Conservation (phyloP, 805 yeast species). For the Yamadazyma nakazawae region DNA sequence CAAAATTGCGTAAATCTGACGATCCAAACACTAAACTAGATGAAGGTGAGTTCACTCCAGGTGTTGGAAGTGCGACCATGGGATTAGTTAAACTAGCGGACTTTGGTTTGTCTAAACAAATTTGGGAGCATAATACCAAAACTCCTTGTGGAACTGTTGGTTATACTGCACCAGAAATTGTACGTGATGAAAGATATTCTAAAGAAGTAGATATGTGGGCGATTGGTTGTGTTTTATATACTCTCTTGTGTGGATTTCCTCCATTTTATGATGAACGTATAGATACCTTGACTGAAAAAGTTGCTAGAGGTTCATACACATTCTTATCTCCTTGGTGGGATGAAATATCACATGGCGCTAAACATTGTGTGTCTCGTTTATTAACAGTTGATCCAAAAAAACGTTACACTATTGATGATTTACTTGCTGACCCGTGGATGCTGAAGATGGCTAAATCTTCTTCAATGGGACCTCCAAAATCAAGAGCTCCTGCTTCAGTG, state of each 20-base stretch:
- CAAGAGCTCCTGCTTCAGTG: not conserved
- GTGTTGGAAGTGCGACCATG: slow-evolving; percentile 89
- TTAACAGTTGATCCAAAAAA: slow-evolving; percentile 68
- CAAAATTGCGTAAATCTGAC: slow-evolving; percentile 57
- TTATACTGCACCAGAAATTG: slow-evolving; percentile 97
- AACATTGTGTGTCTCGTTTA: slow-evolving; percentile 61
- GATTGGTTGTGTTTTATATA: slow-evolving; percentile 91
- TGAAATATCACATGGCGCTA: slow-evolving; percentile 67
- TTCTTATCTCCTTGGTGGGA: slow-evolving; percentile 89
- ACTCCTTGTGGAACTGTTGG: slow-evolving; percentile 99
- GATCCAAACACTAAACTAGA: slow-evolving; percentile 69
- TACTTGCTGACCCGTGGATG: slow-evolving; percentile 77
- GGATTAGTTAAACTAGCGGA: slow-evolving; percentile 91
- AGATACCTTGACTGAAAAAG: slow-evolving; percentile 70
- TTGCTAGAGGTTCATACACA: slow-evolving; percentile 74
- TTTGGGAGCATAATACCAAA: slow-evolving; percentile 83
- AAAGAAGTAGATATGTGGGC: slow-evolving; percentile 99
- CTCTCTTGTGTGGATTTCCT: slow-evolving; percentile 94
- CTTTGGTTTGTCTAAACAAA: slow-evolving; percentile 89
- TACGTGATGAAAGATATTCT: slow-evolving; percentile 86
- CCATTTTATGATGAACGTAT: slow-evolving; percentile 89
- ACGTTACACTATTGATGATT: slow-evolving; percentile 69
- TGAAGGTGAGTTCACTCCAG: slow-evolving; percentile 80
- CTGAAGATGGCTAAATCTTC: slow-evolving; percentile 14
- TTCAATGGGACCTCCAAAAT: slow-evolving; percentile 10